A percentile compares a stretch with the other conserved stretches of the same genome.
Evolutionary conservation across 345 rosid species (phyloP).

Genomic region (Eucalyptus victrix): DNA sequence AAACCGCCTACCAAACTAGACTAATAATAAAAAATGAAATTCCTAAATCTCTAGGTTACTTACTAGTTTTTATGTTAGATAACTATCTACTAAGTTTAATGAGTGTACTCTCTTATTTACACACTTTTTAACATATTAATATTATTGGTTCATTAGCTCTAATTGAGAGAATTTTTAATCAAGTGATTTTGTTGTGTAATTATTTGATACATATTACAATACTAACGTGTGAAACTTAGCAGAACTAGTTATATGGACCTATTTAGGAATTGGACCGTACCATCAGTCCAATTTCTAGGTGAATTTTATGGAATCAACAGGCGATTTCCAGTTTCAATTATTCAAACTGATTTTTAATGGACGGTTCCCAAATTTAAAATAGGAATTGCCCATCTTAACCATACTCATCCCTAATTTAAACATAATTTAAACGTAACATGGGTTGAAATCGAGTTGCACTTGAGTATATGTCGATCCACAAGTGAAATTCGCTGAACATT

Average conservation of each 20-base stretch:
- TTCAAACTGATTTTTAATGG: fast-evolving
- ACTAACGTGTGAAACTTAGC: too few species aligned
- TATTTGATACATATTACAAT: fast-evolving
- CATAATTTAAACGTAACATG: not conserved
- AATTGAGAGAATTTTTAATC: too few species aligned
- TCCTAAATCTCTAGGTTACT: too few species aligned
- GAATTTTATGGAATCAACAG: fast-evolving
- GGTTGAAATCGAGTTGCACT: not conserved
- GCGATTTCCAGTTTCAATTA: fast-evolving
- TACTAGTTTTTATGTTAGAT: too few species aligned
- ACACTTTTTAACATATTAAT: too few species aligned
- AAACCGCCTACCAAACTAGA: fast-evolving
- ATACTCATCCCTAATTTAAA: too few species aligned
- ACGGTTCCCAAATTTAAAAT: fast-evolving
- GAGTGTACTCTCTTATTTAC: too few species aligned
- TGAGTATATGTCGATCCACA: not conserved
- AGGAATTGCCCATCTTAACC: fast-evolving
- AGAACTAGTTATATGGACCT: fast-evolving
- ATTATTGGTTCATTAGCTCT: too few species aligned
- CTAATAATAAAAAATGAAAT: too few species aligned
- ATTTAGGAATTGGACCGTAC: fast-evolving
- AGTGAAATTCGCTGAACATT: not conserved
- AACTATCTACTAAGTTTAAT: too few species aligned
- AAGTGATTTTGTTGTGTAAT: too few species aligned
- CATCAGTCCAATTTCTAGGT: fast-evolving